A percentile compares a stretch with the other conserved stretches of the same genome.
These are phyloP conservation scores for Themeda triandra DNA, from an alignment of 176 grass and related monocot genomes.

Conservation along the genomic window DNA sequence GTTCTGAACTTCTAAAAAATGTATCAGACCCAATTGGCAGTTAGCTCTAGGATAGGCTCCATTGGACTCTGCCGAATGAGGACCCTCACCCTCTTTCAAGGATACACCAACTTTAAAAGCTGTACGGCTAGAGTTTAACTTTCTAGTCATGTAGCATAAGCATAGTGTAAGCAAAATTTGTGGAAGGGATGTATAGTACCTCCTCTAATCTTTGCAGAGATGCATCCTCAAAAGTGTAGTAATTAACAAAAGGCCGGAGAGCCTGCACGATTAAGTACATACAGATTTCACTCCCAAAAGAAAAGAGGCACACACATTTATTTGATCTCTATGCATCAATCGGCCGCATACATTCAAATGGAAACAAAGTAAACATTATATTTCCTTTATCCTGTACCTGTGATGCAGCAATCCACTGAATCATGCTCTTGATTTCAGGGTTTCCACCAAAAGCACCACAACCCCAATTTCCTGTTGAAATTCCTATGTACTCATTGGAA, in stretches of 20 bases:
- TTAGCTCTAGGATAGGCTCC: not conserved
- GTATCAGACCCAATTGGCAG: not conserved
- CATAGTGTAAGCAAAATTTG: not conserved
- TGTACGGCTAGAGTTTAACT: not conserved
- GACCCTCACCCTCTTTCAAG: not conserved
- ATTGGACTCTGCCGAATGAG: not conserved
- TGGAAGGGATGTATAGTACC: conserved; percentile 39
- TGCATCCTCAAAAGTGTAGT: conserved; percentile 71
- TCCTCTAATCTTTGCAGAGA: conserved; percentile 63
- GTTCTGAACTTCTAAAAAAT: too few relatives aligned
- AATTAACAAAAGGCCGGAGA: conserved; percentile 70
- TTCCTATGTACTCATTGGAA: conserved; percentile 43
- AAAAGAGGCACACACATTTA: not conserved
- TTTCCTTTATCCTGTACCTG: conserved; percentile 43
- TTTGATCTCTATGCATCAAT: not conserved
- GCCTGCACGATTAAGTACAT: conserved; percentile 48
- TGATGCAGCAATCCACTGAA: conserved; percentile 94
- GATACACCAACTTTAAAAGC: not conserved
- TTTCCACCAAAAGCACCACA: conserved; percentile 91
- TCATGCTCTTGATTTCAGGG: conserved; percentile 90
- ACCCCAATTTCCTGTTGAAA: conserved; percentile 98
- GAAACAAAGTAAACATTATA: not conserved
- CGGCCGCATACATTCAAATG: not conserved
- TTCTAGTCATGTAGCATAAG: not conserved
- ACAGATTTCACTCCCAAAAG: not conserved